Conservation (phyloP, 257 asterid species). For the Nicotiana sylvestris region DNA sequence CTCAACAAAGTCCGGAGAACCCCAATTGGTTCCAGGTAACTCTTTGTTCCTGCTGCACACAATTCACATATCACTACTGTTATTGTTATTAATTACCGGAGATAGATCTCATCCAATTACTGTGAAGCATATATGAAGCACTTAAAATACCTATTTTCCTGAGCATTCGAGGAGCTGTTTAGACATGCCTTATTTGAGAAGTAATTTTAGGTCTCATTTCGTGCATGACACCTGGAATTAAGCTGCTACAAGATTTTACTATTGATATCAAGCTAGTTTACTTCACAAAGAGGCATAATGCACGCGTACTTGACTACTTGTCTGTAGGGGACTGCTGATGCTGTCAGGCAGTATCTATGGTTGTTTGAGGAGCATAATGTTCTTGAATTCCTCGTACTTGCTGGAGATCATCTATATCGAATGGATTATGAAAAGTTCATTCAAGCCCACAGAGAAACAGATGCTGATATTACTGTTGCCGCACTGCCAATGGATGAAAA, state of each 20-base stretch:
- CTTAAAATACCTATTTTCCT: background rate
- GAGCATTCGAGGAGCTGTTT: background rate
- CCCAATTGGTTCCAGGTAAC: constrained; percentile 95
- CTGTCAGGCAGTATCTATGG: constrained; percentile 93
- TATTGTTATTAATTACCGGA: background rate
- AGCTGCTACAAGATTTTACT: background rate
- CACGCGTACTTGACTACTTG: background rate
- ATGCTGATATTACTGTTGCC: constrained; percentile 95
- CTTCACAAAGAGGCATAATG: background rate
- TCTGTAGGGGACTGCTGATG: constrained; percentile 92
- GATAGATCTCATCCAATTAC: background rate
- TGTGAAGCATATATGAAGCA: background rate
- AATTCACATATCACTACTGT: background rate
- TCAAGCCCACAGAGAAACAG: constrained; percentile 98
- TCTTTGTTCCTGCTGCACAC: background rate
- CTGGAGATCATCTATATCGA: constrained; percentile 92
- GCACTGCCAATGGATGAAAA: constrained; percentile 95
- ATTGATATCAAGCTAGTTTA: background rate
- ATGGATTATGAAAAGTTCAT: constrained; percentile 94
- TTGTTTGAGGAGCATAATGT: constrained; percentile 87
- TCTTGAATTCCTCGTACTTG: constrained; percentile 80
- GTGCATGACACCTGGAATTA: background rate
- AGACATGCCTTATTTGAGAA: background rate
- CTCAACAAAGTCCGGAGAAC: constrained; percentile 96
- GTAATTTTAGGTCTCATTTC: background rate